phyloP scores from a whole-genome alignment of 371 early-diverging fungal genomes.

The Syncephalis plumigaleata region DNA sequence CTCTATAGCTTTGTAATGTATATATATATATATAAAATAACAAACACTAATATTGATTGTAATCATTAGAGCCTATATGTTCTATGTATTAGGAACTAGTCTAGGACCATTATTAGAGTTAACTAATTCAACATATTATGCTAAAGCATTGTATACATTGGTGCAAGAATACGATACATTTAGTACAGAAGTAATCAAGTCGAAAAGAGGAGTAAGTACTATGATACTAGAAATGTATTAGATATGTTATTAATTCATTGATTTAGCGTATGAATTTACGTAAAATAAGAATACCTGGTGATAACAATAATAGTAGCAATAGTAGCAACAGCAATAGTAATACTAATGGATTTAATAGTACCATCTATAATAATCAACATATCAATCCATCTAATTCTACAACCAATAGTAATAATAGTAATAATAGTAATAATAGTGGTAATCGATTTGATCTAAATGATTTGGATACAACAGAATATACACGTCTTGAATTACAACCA shows the following conservation, averaged over 20 bases:
- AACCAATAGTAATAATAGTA: constrained; percentile 14
- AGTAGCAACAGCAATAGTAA: no score
- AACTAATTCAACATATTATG: background rate
- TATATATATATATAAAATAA: background rate
- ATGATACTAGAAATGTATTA: no score
- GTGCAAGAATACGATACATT: background rate
- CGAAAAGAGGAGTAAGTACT: background rate
- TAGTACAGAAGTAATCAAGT: background rate
- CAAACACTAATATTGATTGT: background rate
- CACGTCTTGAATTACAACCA: background rate
- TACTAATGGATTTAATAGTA: background rate
- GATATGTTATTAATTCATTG: no score
- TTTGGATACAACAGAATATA: background rate
- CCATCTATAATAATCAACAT: constrained; percentile 9
- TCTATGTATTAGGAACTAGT: constrained; percentile 12
- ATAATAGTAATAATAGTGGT: background rate
- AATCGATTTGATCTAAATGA: background rate
- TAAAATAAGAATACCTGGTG: no score
- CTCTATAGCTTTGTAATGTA: background rate
- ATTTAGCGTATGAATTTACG: no score
- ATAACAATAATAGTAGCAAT: no score
- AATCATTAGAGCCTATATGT: constrained; percentile 10
- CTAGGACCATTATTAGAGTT: constrained; percentile 6
- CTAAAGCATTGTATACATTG: background rate
- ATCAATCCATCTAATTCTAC: constrained; percentile 23